Evolutionary conservation across 1,284 basidiomycete genomes (phyloP).

Genomic region (Filobasidium uniguttulatum): DNA sequence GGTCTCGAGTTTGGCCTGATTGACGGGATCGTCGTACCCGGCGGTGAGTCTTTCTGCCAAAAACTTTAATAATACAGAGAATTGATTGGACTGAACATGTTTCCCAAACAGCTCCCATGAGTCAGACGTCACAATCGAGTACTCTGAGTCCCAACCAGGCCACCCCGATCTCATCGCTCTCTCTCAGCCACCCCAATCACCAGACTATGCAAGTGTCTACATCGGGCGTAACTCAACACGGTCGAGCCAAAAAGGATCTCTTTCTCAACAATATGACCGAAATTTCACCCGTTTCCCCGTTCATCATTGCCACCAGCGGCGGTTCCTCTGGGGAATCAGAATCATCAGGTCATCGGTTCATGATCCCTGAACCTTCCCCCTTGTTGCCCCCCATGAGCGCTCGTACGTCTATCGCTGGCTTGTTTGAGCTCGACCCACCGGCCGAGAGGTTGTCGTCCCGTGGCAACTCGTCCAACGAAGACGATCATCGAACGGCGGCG

Average conservation of each 20-base stretch:
- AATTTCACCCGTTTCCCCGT: neutral
- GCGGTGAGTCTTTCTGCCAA: neutral
- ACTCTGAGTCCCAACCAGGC: neutral
- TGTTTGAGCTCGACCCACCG: neutral
- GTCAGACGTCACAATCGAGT: neutral
- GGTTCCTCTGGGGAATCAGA: neutral
- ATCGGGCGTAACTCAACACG: no score
- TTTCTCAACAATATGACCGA: neutral
- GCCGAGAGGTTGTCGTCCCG: no score
- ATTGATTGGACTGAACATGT: no score
- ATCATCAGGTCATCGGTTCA: no score
- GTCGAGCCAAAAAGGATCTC: neutral
- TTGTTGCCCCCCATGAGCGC: slow-evolving; percentile 5
- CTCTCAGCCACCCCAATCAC: neutral
- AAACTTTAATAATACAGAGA: no score
- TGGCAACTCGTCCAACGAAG: neutral
- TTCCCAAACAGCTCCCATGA: no score
- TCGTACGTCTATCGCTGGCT: neutral
- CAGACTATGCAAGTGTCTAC: no score
- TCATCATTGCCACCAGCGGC: no score
- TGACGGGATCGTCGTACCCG: neutral
- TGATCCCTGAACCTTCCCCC: neutral
- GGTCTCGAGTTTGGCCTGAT: neutral
- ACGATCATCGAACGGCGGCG: neutral
- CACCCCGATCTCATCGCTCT: neutral